Conservation (phyloP, 2,329 filamentous ascomycete genomes). For the Fusarium duplospermum region DNA sequence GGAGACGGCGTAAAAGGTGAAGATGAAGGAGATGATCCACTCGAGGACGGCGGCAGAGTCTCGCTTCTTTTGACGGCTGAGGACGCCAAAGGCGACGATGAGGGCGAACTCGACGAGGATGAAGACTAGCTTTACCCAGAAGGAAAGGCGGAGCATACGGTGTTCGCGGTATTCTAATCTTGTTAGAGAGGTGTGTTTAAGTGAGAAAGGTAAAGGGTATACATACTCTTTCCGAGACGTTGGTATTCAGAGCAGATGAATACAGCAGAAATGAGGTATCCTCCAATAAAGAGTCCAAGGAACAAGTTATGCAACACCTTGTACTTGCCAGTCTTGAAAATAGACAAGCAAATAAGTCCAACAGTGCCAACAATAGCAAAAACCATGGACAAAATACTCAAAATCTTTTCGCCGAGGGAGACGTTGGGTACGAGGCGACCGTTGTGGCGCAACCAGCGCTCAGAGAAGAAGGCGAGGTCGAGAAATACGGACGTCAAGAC, state of each 20-base stretch:
- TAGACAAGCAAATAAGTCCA: constrained; percentile 83
- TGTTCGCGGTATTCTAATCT: constrained; percentile 76
- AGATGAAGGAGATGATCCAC: constrained; percentile 83
- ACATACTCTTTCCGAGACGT: constrained; percentile 78
- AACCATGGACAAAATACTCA: constrained; percentile 71
- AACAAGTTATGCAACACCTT: constrained; percentile 78
- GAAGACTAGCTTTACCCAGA: constrained; percentile 89
- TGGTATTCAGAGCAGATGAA: constrained; percentile 94
- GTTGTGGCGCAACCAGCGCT: constrained; percentile 86
- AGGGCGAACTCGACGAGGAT: constrained; percentile 83
- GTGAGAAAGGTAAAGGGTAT: neutral
- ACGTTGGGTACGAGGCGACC: constrained; percentile 83
- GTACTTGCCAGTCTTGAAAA: constrained; percentile 85
- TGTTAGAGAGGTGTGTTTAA: neutral
- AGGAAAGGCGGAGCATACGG: constrained; percentile 78
- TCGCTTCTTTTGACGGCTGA: constrained; percentile 59
- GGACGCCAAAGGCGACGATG: constrained; percentile 77
- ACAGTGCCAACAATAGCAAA: constrained; percentile 80
- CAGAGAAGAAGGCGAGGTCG: constrained; percentile 81
- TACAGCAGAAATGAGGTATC: constrained; percentile 86
- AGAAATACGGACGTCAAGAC: constrained; percentile 81
- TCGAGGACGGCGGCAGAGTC: constrained; percentile 84
- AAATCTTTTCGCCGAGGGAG: constrained; percentile 69
- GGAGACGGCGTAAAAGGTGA: constrained; percentile 87
- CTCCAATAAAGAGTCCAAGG: constrained; percentile 84